These are phyloP conservation scores for Rhododendron kiyosumense DNA, from an alignment of 148 eudicot species.

Conservation along the genomic window DNA sequence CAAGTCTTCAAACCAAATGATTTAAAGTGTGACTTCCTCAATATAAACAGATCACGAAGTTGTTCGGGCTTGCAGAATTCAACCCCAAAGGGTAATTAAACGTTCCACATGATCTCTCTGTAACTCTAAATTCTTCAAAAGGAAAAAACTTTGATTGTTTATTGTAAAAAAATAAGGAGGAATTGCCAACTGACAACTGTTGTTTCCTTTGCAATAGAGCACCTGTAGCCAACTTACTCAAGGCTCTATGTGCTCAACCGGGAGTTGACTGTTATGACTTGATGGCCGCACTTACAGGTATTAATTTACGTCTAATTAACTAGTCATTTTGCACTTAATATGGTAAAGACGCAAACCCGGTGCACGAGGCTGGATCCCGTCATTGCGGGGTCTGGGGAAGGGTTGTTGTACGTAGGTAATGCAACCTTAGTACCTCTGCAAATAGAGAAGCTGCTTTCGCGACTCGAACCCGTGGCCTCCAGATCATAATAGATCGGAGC, in stretches of 20 bases:
- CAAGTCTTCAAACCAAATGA: not conserved
- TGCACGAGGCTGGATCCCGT: too few relatives aligned
- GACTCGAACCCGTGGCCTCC: too few relatives aligned
- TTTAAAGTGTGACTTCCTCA: not conserved
- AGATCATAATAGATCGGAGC: too few relatives aligned
- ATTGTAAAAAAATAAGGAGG: not conserved
- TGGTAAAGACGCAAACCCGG: too few relatives aligned
- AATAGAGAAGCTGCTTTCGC: too few relatives aligned
- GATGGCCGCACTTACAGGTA: conserved; percentile 47
- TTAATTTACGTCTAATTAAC: not conserved
- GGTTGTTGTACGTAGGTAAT: too few relatives aligned
- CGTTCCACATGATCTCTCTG: not conserved
- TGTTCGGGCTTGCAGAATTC: conserved; percentile 58
- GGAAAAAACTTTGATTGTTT: not conserved
- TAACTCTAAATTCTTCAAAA: not conserved
- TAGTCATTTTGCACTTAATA: too few relatives aligned
- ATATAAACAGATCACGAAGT: conserved; percentile 29
- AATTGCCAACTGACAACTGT: not conserved
- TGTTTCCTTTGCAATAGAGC: conserved; percentile 16
- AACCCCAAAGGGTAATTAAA: conserved; percentile 60
- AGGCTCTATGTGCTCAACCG: conserved; percentile 40
- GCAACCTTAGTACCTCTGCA: too few relatives aligned
- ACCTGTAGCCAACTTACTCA: conserved; percentile 32
- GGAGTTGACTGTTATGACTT: conserved; percentile 52
- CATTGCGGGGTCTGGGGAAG: too few relatives aligned